phyloP scores from a whole-genome alignment of 2,329 filamentous ascomycete genomes.

The Colletotrichum nymphaeae region DNA sequence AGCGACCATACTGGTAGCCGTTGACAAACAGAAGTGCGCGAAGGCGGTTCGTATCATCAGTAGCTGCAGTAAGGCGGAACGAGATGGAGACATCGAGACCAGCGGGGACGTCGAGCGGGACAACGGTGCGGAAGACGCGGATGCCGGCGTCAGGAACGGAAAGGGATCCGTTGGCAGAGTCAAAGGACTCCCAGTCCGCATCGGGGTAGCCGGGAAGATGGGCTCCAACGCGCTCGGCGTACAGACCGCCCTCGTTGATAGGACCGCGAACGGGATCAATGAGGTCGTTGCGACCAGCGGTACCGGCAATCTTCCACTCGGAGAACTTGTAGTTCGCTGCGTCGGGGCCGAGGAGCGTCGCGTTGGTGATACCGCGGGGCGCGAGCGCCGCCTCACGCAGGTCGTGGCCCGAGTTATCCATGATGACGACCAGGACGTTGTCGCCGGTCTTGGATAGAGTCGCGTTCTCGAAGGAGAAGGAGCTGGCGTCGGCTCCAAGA shows the following conservation, averaged over 20 bases:
- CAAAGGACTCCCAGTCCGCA: constrained; percentile 51
- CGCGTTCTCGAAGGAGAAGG: constrained; percentile 62
- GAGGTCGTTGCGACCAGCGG: constrained; percentile 61
- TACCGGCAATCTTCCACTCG: constrained; percentile 69
- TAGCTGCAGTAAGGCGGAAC: constrained; percentile 61
- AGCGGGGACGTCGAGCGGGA: constrained; percentile 61
- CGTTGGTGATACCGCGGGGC: constrained; percentile 63
- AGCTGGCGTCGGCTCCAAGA: constrained; percentile 47
- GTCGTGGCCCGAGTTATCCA: constrained; percentile 71
- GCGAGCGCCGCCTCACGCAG: constrained; percentile 59
- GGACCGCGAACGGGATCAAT: constrained; percentile 67
- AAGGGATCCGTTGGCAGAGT: constrained; percentile 46
- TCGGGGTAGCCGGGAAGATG: constrained; percentile 68
- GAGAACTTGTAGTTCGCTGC: constrained; percentile 52
- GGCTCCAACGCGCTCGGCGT: constrained; percentile 68
- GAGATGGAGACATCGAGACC: constrained; percentile 67
- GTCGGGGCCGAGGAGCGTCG: constrained; percentile 56
- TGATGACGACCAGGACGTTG: constrained; percentile 65
- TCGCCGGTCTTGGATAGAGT: constrained; percentile 52
- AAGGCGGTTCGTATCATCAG: constrained; percentile 50
- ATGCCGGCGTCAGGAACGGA: constrained; percentile 62
- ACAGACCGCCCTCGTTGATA: constrained; percentile 68
- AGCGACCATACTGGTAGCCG: constrained; percentile 72
- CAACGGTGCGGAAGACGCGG: constrained; percentile 64
- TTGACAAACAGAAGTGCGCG: constrained; percentile 72